These are phyloP conservation scores for Boletellus deceptivus DNA, from an alignment of 1,284 basidiomycete species.

Conservation along the genomic window DNA sequence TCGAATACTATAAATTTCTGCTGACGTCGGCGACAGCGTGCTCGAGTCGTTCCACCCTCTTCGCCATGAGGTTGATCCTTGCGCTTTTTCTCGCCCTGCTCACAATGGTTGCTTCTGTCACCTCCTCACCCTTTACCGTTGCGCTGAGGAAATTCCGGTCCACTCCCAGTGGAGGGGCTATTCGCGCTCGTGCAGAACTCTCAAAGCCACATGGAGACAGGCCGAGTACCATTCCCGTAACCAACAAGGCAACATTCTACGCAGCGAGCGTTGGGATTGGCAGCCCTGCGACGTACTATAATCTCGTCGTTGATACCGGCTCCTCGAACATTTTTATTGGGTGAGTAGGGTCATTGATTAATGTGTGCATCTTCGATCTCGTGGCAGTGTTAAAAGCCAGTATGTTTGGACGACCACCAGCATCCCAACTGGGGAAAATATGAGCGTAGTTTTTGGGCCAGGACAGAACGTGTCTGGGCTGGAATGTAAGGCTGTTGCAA, in stretches of 20 bases:
- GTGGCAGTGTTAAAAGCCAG: slow-evolving; percentile 13
- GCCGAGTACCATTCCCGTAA: slow-evolving; percentile 16
- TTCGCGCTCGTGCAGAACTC: slow-evolving; percentile 18
- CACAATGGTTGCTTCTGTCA: slow-evolving; percentile 9
- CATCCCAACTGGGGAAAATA: slow-evolving; percentile 20
- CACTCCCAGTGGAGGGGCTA: slow-evolving; percentile 9
- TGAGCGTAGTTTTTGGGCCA: slow-evolving; percentile 23
- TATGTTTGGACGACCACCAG: slow-evolving; percentile 25
- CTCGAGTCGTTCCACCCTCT: not conserved
- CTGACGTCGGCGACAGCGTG: no score
- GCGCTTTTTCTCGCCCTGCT: slow-evolving; percentile 10
- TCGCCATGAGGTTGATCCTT: slow-evolving; percentile 18
- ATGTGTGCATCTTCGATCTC: not conserved
- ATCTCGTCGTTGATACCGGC: slow-evolving; percentile 31
- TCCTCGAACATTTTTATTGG: slow-evolving; percentile 35
- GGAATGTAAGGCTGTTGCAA: slow-evolving; percentile 19
- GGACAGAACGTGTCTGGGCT: slow-evolving; percentile 20
- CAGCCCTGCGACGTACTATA: slow-evolving; percentile 23
- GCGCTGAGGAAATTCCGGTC: slow-evolving; percentile 12
- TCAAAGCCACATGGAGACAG: slow-evolving; percentile 7
- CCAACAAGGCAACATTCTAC: slow-evolving; percentile 19
- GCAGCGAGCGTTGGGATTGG: slow-evolving; percentile 25
- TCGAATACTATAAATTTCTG: not conserved
- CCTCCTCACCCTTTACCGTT: slow-evolving; percentile 4
- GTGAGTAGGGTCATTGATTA: slow-evolving; percentile 14